Percentiles rank a stretch among this genome's conserved stretches.
These are phyloP conservation scores for Rubroboletus pulcherrimus DNA, from an alignment of 768 basidiomycete species.

Conservation along the genomic window DNA sequence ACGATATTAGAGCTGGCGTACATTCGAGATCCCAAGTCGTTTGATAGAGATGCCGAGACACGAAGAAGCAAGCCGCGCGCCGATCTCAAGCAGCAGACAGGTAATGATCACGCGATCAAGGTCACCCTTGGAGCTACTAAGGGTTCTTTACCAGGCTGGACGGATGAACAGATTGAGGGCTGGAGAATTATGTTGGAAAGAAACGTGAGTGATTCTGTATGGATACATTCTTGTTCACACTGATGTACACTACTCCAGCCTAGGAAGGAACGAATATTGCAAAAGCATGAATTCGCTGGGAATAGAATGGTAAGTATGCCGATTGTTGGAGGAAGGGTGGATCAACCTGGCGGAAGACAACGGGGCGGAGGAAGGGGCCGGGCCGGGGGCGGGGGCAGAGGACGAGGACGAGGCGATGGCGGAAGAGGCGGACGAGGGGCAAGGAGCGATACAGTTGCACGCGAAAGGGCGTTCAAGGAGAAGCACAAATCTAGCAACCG, in stretches of 20 bases:
- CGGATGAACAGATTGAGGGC: slow-evolving; percentile 86
- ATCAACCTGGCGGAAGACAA: slow-evolving; percentile 11
- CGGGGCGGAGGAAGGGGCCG: slow-evolving; percentile 6
- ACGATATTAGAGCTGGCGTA: slow-evolving; percentile 75
- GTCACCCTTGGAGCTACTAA: neutral
- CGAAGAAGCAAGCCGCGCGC: slow-evolving; percentile 62
- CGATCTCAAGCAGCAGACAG: slow-evolving; percentile 66
- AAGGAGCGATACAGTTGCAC: slow-evolving; percentile 37
- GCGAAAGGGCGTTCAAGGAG: slow-evolving; percentile 69
- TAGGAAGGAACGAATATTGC: slow-evolving; percentile 67
- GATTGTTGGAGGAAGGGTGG: neutral
- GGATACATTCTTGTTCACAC: slow-evolving; percentile 8
- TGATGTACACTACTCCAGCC: slow-evolving; percentile 41
- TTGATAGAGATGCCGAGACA: slow-evolving; percentile 73
- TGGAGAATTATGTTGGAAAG: slow-evolving; percentile 89
- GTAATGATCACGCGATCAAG: slow-evolving; percentile 31
- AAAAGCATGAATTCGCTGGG: slow-evolving; percentile 74
- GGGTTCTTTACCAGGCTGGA: slow-evolving; percentile 48
- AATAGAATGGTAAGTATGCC: slow-evolving; percentile 38
- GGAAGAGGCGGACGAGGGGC: slow-evolving; percentile 36
- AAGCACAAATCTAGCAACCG: slow-evolving; percentile 78
- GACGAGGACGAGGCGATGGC: slow-evolving; percentile 40
- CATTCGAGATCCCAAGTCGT: slow-evolving; percentile 66
- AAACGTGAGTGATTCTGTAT: slow-evolving; percentile 53
- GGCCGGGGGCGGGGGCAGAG: slow-evolving; percentile 29